phyloP scores from a whole-genome alignment of 495 filamentous ascomycete genomes.

The Saxophila tyrrhenica region DNA sequence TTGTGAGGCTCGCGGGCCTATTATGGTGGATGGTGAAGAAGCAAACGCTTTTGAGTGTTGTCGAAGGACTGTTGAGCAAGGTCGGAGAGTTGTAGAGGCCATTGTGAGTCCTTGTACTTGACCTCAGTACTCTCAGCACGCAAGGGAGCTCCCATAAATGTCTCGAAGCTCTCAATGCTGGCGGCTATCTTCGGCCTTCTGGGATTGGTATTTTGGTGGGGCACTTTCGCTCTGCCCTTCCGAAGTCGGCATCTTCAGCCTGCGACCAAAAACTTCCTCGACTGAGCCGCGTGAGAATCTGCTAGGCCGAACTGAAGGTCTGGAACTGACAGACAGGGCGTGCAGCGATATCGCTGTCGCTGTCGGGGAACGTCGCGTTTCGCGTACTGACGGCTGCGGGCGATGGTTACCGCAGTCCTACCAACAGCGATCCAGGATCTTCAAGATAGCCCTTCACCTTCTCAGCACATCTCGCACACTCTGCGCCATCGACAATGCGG shows the following conservation, averaged over 20 bases:
- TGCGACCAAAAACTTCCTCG: neutral
- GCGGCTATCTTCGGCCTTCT: neutral
- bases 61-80: neutral
- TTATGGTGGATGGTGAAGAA: neutral
- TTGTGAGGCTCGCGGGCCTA: neutral
- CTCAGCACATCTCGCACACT: constrained; percentile 80
- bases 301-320: neutral
- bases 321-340: too few species aligned
- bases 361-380: neutral
- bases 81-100: neutral
- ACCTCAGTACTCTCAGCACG: neutral
- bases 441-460: constrained; percentile 66
- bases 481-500: constrained; percentile 86
- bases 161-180: neutral
- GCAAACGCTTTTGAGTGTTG: neutral
- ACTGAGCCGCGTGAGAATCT: neutral
- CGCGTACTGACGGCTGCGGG: neutral
- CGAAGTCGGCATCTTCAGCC: neutral
- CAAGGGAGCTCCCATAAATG: neutral
- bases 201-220: neutral
- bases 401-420: constrained; percentile 24
- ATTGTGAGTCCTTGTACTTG: neutral
- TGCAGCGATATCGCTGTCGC: neutral
- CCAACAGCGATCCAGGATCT: constrained; percentile 72
- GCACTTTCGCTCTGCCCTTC: neutral